A percentile compares a stretch with the other conserved stretches of the same genome.
phyloP scores from a whole-genome alignment of 2,329 filamentous ascomycete species.

The Eutypa lata region DNA sequence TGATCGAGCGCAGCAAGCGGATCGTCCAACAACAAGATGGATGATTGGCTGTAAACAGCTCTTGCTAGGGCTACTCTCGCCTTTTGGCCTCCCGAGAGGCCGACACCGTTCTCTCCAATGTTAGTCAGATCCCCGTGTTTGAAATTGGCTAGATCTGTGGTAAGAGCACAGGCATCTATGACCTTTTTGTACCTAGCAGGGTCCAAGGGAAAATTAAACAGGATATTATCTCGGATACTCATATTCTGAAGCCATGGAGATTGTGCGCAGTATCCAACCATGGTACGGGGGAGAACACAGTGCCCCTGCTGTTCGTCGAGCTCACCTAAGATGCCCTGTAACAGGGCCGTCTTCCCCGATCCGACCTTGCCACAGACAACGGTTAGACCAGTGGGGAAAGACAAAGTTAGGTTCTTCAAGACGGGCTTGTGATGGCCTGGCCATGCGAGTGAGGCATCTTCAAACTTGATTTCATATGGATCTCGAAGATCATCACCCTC shows the following conservation, averaged over 20 bases:
- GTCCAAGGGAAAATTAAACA: constrained; percentile 58
- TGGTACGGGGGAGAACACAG: constrained; percentile 44
- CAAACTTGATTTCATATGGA: constrained; percentile 48
- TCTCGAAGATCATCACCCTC: constrained; percentile 38
- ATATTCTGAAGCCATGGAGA: constrained; percentile 65
- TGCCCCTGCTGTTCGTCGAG: constrained; percentile 62
- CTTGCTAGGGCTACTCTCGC: constrained; percentile 61
- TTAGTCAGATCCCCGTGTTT: constrained; percentile 55
- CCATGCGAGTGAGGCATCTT: constrained; percentile 73
- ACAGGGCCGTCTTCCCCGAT: constrained; percentile 58
- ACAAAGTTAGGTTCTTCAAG: constrained; percentile 43
- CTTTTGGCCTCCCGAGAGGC: constrained; percentile 62
- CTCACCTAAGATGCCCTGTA: constrained; percentile 58
- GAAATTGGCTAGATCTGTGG: constrained; percentile 54
- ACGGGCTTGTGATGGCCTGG: constrained; percentile 61
- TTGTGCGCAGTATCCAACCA: constrained; percentile 56
- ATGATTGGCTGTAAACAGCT: constrained; percentile 57
- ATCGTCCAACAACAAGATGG: constrained; percentile 59
- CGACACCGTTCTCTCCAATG: constrained; percentile 61
- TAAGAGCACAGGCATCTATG: constrained; percentile 58
- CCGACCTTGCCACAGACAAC: constrained; percentile 59
- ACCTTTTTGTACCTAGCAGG: constrained; percentile 54
- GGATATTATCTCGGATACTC: constrained; percentile 62
- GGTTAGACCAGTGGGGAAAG: constrained; percentile 48
- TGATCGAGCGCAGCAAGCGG: constrained; percentile 63